phyloP scores from a whole-genome alignment of 2,329 filamentous ascomycete genomes.

The Neofusicoccum kwambonambiense region DNA sequence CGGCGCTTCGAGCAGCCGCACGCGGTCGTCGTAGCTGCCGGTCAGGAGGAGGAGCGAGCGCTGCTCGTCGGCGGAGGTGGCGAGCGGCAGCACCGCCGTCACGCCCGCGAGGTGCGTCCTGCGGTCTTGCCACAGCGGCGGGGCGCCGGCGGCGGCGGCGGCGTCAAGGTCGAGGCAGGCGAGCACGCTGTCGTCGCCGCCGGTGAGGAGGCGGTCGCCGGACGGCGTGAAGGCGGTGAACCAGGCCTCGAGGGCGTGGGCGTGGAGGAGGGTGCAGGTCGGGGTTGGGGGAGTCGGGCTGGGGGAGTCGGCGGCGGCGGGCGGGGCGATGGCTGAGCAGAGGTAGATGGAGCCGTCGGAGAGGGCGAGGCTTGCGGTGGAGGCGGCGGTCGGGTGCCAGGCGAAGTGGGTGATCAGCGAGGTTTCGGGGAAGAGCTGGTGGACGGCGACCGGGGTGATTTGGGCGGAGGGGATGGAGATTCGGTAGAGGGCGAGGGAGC shows the following conservation, averaged over 20 bases:
- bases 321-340: slow-evolving; percentile 18
- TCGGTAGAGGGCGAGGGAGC: slow-evolving; percentile 63
- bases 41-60: slow-evolving; percentile 64
- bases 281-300: slow-evolving; percentile 27
- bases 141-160: background rate
- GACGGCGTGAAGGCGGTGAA: slow-evolving; percentile 58
- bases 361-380: slow-evolving; percentile 67
- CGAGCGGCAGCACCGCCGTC: slow-evolving; percentile 76
- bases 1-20: slow-evolving; percentile 63
- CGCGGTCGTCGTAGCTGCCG: slow-evolving; percentile 85
- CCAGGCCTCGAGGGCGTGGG: slow-evolving; percentile 70
- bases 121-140: slow-evolving; percentile 42
- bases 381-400: slow-evolving; percentile 62
- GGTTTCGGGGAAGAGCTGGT: slow-evolving; percentile 54
- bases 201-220: slow-evolving; percentile 59
- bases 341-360: slow-evolving; percentile 62
- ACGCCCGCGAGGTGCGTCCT: slow-evolving; percentile 78
- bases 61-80: slow-evolving; percentile 29
- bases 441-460: slow-evolving; percentile 42
- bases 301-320: background rate
- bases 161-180: slow-evolving; percentile 31
- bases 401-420: slow-evolving; percentile 69
- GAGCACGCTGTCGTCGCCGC: slow-evolving; percentile 73
- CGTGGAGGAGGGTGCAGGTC: slow-evolving; percentile 22
- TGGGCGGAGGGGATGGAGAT: slow-evolving; percentile 20